A percentile compares a stretch with the other conserved stretches of the same genome.
phyloP scores from a whole-genome alignment of 1,139 yeast genomes.

The Chernovozyma aurita region DNA sequence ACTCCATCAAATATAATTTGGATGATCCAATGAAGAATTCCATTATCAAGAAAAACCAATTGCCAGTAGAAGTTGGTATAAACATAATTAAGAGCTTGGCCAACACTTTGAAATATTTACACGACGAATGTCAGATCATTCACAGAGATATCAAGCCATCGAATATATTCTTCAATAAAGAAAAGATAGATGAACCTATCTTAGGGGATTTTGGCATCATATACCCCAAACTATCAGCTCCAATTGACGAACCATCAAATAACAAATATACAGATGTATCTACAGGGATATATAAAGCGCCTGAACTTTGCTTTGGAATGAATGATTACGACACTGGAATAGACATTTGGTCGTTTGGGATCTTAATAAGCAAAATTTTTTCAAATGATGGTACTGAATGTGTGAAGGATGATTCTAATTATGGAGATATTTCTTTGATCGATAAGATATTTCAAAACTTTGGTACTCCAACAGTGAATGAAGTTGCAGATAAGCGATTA shows the following conservation, averaged over 20 bases:
- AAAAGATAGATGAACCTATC: slow-evolving; percentile 32
- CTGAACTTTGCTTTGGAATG: slow-evolving; percentile 76
- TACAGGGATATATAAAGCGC: slow-evolving; percentile 76
- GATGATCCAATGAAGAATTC: slow-evolving; percentile 15
- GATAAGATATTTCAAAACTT: slow-evolving; percentile 56
- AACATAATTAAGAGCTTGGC: slow-evolving; percentile 18
- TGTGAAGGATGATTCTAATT: slow-evolving; percentile 23
- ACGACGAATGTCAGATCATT: slow-evolving; percentile 53
- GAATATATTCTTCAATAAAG: slow-evolving; percentile 52
- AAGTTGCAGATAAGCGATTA: slow-evolving; percentile 19
- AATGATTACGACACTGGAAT: slow-evolving; percentile 54
- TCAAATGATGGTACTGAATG: slow-evolving; percentile 43
- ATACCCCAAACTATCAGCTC: slow-evolving; percentile 27
- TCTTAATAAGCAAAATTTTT: slow-evolving; percentile 58
- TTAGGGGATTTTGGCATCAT: slow-evolving; percentile 82
- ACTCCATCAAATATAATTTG: slow-evolving; percentile 19
- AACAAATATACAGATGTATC: slow-evolving; percentile 66
- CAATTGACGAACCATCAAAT: slow-evolving; percentile 39
- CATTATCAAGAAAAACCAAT: slow-evolving; percentile 11
- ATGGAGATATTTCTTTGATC: slow-evolving; percentile 60
- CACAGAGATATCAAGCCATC: slow-evolving; percentile 88
- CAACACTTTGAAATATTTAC: slow-evolving; percentile 22
- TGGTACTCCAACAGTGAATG: slow-evolving; percentile 58
- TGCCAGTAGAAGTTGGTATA: slow-evolving; percentile 13
- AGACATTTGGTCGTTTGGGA: slow-evolving; percentile 82